phyloP scores from a whole-genome alignment of 2,329 filamentous ascomycete genomes.

The Pseudogymnoascus sp. region DNA sequence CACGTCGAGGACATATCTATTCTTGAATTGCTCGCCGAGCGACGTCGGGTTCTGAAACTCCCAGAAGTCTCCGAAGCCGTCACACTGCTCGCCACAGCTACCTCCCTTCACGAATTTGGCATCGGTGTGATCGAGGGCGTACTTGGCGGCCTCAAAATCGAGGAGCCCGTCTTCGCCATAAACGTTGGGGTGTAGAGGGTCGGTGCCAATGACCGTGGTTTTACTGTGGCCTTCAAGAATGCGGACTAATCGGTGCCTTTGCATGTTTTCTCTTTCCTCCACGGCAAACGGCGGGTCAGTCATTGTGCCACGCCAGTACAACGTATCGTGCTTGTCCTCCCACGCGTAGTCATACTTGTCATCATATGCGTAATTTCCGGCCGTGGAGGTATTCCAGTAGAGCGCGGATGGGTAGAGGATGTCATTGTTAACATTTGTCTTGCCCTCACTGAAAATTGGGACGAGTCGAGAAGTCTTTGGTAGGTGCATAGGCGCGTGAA shows the following conservation, averaged over 20 bases:
- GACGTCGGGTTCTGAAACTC: conserved; percentile 44
- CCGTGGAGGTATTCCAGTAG: conserved; percentile 45
- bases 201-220: conserved; percentile 27
- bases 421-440: conserved; percentile 54
- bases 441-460: conserved; percentile 55
- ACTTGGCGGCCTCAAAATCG: conserved; percentile 35
- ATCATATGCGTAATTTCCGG: conserved; percentile 51
- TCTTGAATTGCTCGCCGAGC: conserved; percentile 46
- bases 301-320: conserved; percentile 54
- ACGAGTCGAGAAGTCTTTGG: conserved; percentile 46
- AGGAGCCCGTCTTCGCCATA: conserved; percentile 15
- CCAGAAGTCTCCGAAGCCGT: conserved; percentile 40
- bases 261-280: conserved; percentile 46
- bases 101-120: conserved; percentile 30
- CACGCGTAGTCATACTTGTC: conserved; percentile 46
- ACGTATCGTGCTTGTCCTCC: conserved; percentile 45
- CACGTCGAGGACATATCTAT: conserved; percentile 67
- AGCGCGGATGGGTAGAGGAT: conserved; percentile 57
- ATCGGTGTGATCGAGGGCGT: conserved; percentile 26
- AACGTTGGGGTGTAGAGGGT: conserved; percentile 14
- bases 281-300: conserved; percentile 48
- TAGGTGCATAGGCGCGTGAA: conserved; percentile 46
- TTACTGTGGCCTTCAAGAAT: conserved; percentile 41
- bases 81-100: conserved; percentile 38
- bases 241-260: conserved; percentile 49